A percentile compares a stretch with the other conserved stretches of the same genome.
Conservation (phyloP, 306 rosid genomes). For the Quercus variabilis region DNA sequence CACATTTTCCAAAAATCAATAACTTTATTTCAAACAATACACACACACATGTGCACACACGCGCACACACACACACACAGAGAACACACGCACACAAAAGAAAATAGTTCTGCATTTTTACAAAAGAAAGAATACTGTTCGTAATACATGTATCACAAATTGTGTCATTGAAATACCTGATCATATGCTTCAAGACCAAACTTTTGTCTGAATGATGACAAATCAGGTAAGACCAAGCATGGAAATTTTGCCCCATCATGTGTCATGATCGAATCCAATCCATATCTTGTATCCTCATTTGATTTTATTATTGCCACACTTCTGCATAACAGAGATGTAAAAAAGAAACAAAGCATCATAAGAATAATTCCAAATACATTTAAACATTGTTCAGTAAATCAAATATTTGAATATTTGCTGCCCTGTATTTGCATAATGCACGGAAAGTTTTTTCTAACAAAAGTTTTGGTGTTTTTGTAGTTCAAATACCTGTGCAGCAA, state of each 20-base stretch:
- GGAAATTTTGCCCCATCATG: conserved; percentile 77
- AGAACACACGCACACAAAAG: too few species aligned
- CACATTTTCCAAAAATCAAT: neutral
- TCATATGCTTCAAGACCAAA: conserved; percentile 64
- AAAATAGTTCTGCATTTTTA: neutral
- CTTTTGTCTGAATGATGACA: conserved; percentile 71
- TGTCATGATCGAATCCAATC: conserved; percentile 80
- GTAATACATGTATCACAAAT: conserved; percentile 3
- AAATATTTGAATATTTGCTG: neutral
- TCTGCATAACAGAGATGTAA: conserved; percentile 42
- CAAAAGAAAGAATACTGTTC: neutral
- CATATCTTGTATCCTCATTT: conserved; percentile 77
- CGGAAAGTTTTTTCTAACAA: neutral
- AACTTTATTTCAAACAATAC: too few species aligned
- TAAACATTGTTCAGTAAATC: neutral
- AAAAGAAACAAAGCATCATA: neutral
- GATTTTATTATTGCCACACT: conserved; percentile 80
- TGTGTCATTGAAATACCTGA: conserved; percentile 40
- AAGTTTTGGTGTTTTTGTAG: neutral
- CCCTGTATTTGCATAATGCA: neutral
- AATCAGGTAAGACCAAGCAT: conserved; percentile 65
- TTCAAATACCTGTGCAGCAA: neutral
- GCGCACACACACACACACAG: fast-evolving
- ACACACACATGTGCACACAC: too few species aligned
- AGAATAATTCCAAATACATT: neutral